phyloP scores from a whole-genome alignment of 768 basidiomycete species.

The Nidularia pulvinata region DNA sequence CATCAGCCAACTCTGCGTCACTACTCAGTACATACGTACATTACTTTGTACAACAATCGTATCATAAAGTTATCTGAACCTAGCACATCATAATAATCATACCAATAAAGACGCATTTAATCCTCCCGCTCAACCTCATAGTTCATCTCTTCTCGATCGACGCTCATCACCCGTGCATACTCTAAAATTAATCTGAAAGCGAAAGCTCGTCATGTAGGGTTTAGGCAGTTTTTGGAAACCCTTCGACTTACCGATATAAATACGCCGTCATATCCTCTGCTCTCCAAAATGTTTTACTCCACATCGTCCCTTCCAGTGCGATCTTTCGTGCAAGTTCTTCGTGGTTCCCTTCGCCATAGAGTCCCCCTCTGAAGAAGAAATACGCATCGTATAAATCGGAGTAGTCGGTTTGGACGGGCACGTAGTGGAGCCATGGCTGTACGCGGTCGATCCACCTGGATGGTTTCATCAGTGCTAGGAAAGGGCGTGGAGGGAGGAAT shows the following conservation, averaged over 20 bases:
- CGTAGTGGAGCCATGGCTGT: constrained; percentile 71
- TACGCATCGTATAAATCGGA: constrained; percentile 70
- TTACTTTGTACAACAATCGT: too few species aligned
- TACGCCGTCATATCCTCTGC: constrained; percentile 61
- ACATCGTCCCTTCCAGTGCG: constrained; percentile 51
- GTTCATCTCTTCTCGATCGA: constrained; percentile 38
- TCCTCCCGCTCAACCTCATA: too few species aligned
- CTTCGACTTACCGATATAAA: constrained; percentile 47
- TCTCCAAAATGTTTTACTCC: constrained; percentile 61
- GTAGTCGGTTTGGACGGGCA: constrained; percentile 64
- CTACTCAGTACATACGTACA: too few species aligned
- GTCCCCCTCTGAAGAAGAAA: constrained; percentile 69
- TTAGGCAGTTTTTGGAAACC: too few species aligned
- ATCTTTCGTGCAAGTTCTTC: constrained; percentile 60
- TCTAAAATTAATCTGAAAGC: constrained; percentile 28
- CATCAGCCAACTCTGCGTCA: too few species aligned
- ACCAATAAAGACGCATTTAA: too few species aligned
- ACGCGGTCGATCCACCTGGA: constrained; percentile 50
- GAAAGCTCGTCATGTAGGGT: too few species aligned
- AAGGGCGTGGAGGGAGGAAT: too few species aligned
- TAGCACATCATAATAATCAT: too few species aligned
- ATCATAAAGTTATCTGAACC: too few species aligned
- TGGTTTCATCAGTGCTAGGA: too few species aligned
- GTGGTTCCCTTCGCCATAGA: constrained; percentile 49
- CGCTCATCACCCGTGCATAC: constrained; percentile 48